Evolutionary conservation across 1,284 basidiomycete species (phyloP), one percentile per base, ranked within the genome.

Genomic region (Thelephora terrestris): DNA sequence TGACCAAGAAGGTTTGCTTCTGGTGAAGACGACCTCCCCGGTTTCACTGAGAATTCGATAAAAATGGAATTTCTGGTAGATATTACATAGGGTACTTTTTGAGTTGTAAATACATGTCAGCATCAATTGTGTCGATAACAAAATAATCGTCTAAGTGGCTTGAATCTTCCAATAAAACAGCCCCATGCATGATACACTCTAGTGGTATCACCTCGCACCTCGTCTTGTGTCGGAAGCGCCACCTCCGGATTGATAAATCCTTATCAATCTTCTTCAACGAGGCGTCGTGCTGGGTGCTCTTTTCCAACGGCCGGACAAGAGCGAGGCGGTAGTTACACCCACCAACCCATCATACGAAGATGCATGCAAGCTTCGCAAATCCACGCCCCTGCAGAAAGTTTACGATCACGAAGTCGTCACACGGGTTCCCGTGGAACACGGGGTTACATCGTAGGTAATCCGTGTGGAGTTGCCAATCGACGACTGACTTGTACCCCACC

Each of bases 361-460:
- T 7, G 14, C 5, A 5, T 5, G 14, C 37, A 21, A 39, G 37
- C 46, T 43, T 50, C 50, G 57, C 64, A 57, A 64, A 64, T 6
- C 63, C 46, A 1, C 43, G 39, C 1, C 44, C 47, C 27, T 55
- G 43, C 7, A 25, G 18, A 2, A 56, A 52, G 25, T 61, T 17
- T 18, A 66, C 51, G 17, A 67, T 34, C 5, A 64, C 56, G 49
- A 46, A 59, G 49, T 69, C 64, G 53, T 61, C 64, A 3, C 58
- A 53, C 9, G 59, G 57, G 2, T 47, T 29, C 7, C 53, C 45
- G 43, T 62, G 48, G 48, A 66, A 66, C 2, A 42, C 40, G 3
- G 66, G 66, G 44, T 58, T 63, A 43, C 62, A 65, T 6, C 57
- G 53, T 24, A 44, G 42, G 18, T 23, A 27, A 20, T 48, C 47